These are phyloP conservation scores for Crithidia sp. DNA, from an alignment of 208 protist species.

Conservation along the genomic window DNA sequence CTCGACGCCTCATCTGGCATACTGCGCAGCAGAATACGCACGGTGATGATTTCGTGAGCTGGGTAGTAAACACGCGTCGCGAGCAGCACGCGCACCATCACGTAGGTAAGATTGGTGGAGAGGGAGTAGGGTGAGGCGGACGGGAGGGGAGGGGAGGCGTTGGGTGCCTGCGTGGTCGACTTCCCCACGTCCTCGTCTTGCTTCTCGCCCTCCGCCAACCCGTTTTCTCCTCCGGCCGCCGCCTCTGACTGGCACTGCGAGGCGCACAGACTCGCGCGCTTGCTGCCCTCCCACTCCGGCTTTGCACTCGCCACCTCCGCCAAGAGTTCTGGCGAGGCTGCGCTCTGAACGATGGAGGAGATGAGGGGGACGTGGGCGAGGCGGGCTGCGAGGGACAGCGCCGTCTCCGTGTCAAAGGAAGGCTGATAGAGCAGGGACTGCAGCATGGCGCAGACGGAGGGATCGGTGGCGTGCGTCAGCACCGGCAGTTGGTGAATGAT, in stretches of 20 bases:
- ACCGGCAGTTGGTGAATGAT: slow-evolving; percentile 20
- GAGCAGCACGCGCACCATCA: slow-evolving; percentile 48
- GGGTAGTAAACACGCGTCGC: slow-evolving; percentile 74
- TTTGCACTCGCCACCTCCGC: background rate
- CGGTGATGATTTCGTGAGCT: slow-evolving; percentile 54
- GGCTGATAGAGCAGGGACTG: slow-evolving; percentile 35
- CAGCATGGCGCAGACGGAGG: slow-evolving; percentile 6
- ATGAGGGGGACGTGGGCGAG: slow-evolving; percentile 66
- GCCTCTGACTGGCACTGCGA: background rate
- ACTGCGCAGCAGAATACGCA: slow-evolving; percentile 55
- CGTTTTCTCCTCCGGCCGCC: background rate
- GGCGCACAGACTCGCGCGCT: slow-evolving; percentile 6
- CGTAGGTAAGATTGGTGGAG: slow-evolving; percentile 24
- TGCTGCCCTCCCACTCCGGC: slow-evolving; percentile 1
- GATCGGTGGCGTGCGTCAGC: background rate
- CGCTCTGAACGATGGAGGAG: slow-evolving; percentile 22
- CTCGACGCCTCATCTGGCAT: slow-evolving; percentile 41
- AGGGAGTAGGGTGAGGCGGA: slow-evolving; percentile 11
- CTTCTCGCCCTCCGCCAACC: no score
- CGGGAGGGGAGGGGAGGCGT: background rate
- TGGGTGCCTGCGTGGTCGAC: no score
- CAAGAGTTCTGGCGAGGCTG: slow-evolving; percentile 4
- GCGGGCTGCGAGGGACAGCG: slow-evolving; percentile 61
- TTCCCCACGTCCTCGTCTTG: no score
- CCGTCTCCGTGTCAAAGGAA: slow-evolving; percentile 54